Base-by-base conservation (phyloP, 306 rosid species). In the Hippophae rhamnoides region DNA sequence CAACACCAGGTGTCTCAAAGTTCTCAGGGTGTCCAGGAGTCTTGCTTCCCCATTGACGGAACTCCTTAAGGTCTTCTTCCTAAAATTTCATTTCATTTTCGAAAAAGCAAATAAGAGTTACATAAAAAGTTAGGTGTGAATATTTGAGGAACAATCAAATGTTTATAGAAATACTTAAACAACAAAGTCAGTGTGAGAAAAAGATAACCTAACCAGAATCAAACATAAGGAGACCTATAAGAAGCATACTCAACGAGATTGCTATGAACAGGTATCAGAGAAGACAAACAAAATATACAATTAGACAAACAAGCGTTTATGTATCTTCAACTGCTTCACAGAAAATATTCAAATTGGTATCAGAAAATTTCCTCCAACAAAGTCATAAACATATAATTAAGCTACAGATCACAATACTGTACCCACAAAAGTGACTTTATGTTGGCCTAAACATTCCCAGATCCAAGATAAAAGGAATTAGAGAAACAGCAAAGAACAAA, bases 11-110 rank as follows among this genome's bases (percentile, higher is more conserved):
- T 0, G 99, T 93, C 80, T 93, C 99, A 25, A 93, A 93, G 72
- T 93, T 86, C 84, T 93, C 99, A 5, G 99, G 99, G 68, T 93
- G 99, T 65, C 99, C 99, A 0, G 99, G 99, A 18, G 97, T 85
- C 77, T 23, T 83, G 81, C 99, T 93, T 70, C 47, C 89, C 97
- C 97, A 93, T 58, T 93, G 99, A 14, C 99, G 87, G 70, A 93
- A 93, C 45, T 74, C 1, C 84, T 78, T 93, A 77, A 93, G 77
- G 53, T 93, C 99, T 54, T 80, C 95, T 51, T 84, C 95, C 99
- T 93, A 62, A 62, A 54, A 60, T 25, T 53, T 27, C 54, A 76
- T 47, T 66, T 73, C 2, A 31, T 31, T 31, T 31, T 31, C 3
- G 38, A 31, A 31, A 52, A 55, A 54, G 27, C 42, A 54, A 46